Percentiles rank a stretch among this genome's conserved stretches.
Evolutionary conservation across 116 monocot species (phyloP).

Genomic region (Zostera marina): DNA sequence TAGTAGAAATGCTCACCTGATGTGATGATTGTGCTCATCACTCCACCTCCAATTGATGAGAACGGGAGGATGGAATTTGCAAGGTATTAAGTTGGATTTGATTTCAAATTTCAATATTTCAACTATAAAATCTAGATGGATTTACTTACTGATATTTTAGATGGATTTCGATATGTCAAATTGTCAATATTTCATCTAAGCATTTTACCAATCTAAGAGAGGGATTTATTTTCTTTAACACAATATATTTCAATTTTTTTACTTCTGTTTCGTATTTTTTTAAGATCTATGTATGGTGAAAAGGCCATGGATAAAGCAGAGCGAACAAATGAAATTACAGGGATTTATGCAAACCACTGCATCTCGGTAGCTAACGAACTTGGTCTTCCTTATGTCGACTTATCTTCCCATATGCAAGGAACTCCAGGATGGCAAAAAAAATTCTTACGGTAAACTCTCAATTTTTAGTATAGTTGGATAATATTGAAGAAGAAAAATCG

Average conservation of each 20-base stretch:
- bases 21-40: slow-evolving; percentile 57
- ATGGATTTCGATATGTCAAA: no score
- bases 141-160: no score
- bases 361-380: slow-evolving; percentile 55
- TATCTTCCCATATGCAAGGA: slow-evolving; percentile 80
- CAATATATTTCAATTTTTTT: no score
- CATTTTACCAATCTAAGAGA: no score
- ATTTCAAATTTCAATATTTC: neutral
- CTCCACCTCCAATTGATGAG: slow-evolving; percentile 92
- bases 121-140: no score
- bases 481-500: neutral
- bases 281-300: slow-evolving; percentile 67
- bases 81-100: slow-evolving; percentile 6
- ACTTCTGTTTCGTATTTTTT: neutral
- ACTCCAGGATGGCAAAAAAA: slow-evolving; percentile 60
- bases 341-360: slow-evolving; percentile 62
- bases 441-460: slow-evolving; percentile 42
- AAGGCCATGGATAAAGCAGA: slow-evolving; percentile 59
- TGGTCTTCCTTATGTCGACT: slow-evolving; percentile 47
- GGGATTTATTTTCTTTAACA: no score
- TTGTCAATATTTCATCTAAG: no score
- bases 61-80: slow-evolving; percentile 62
- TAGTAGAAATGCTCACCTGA: slow-evolving; percentile 41
- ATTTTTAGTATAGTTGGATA: neutral
- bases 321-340: slow-evolving; percentile 74